Conservation (phyloP, 257 asterid genomes). For the Osmanthus fragrans region DNA sequence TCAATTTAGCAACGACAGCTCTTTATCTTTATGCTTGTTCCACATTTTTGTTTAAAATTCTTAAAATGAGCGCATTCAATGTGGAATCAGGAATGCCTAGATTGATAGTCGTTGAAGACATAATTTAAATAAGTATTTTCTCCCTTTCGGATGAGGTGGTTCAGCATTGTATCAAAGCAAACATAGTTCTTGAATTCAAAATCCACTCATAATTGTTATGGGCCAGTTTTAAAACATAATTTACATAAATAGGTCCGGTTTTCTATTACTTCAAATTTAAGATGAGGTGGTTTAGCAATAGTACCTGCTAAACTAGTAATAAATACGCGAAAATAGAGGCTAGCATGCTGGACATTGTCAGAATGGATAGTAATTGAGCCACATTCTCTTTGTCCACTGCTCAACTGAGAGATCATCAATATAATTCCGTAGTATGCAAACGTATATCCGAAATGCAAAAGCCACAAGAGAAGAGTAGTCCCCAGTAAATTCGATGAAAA, state of each 20-base stretch:
- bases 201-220: not conserved
- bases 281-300: not conserved
- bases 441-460: slow-evolving; percentile 26
- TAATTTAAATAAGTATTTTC: too few species aligned
- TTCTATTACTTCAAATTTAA: not conserved
- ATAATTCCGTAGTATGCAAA: slow-evolving; percentile 35
- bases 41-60: not conserved
- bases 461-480: slow-evolving; percentile 34
- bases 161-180: not conserved
- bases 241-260: not conserved
- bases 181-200: not conserved
- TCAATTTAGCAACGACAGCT: not conserved
- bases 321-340: slow-evolving; percentile 24
- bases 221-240: not conserved
- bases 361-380: not conserved
- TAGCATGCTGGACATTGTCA: slow-evolving; percentile 1
- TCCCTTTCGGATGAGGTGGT: not conserved
- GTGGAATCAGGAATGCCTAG: too few species aligned
- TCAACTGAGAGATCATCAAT: slow-evolving; percentile 28
- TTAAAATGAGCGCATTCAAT: not conserved
- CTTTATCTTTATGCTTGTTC: not conserved
- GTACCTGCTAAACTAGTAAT: slow-evolving; percentile 32
- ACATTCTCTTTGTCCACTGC: slow-evolving; percentile 27
- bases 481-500: slow-evolving; percentile 23
- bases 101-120: too few species aligned